Conservation (phyloP, 192 early-diverging fungal species). For the Coemansia sp. region DNA sequence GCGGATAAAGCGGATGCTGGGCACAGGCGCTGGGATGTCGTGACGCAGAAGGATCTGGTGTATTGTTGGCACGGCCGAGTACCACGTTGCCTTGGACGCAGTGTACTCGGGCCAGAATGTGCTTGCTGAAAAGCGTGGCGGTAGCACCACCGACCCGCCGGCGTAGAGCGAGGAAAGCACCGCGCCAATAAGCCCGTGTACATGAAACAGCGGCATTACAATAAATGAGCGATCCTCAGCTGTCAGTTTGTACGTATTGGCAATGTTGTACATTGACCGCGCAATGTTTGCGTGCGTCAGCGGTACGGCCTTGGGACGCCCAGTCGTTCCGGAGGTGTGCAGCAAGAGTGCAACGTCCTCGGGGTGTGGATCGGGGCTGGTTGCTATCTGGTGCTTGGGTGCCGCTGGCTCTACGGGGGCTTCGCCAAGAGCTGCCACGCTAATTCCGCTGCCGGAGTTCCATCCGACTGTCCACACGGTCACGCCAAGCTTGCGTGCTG, state of each 20-base stretch:
- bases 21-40: slow-evolving; percentile 27
- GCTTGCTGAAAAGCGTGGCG: slow-evolving; percentile 67
- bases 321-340: slow-evolving; percentile 83
- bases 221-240: slow-evolving; percentile 65
- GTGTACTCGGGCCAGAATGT: slow-evolving; percentile 76
- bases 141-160: slow-evolving; percentile 70
- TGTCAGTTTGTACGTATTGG: slow-evolving; percentile 64
- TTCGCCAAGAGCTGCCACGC: slow-evolving; percentile 30
- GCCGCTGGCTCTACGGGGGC: slow-evolving; percentile 18
- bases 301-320: slow-evolving; percentile 76
- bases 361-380: slow-evolving; percentile 28
- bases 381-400: slow-evolving; percentile 6
- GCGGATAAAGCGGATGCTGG: slow-evolving; percentile 73
- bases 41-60: slow-evolving; percentile 75
- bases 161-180: slow-evolving; percentile 67
- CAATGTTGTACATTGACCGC: slow-evolving; percentile 72
- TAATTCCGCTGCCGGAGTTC: slow-evolving; percentile 30
- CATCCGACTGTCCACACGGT: slow-evolving; percentile 62
- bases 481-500: slow-evolving; percentile 55
- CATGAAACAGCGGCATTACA: slow-evolving; percentile 88
- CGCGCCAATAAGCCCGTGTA: slow-evolving; percentile 79
- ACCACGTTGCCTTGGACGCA: slow-evolving; percentile 64
- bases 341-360: slow-evolving; percentile 71
- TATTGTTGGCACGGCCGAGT: slow-evolving; percentile 80
- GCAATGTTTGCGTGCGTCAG: slow-evolving; percentile 76